phyloP scores from a whole-genome alignment of 805 yeast species.

The Candida palmyrensis region DNA sequence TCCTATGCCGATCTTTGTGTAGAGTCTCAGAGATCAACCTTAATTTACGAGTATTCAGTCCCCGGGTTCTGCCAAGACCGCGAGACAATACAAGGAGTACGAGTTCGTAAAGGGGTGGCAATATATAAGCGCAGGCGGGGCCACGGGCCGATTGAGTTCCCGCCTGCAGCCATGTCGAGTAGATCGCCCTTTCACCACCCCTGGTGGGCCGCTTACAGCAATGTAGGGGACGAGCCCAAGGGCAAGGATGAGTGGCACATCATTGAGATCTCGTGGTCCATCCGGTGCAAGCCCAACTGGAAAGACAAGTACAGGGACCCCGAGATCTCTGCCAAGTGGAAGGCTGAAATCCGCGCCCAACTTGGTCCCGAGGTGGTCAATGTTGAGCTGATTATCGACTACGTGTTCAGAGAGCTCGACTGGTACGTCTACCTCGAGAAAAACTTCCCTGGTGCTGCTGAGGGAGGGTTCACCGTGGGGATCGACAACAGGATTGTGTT shows the following conservation, averaged over 20 bases:
- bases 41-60: no score
- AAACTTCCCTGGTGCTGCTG: conserved; percentile 5
- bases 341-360: conserved; percentile 12
- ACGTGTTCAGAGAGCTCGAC: conserved; percentile 23
- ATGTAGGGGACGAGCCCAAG: conserved; percentile 9
- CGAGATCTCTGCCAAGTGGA: conserved; percentile 15
- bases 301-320: conserved; percentile 11
- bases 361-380: conserved; percentile 7
- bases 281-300: conserved; percentile 16
- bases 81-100: no score
- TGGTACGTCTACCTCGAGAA: conserved; percentile 18
- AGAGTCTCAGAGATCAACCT: no score
- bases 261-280: conserved; percentile 11
- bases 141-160: no score
- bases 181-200: conserved; percentile 5
- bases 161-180: no score
- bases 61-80: no score
- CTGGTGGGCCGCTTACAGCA: conserved; percentile 1
- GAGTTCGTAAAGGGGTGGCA: no score
- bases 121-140: no score
- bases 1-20: no score
- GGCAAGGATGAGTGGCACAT: conserved; percentile 14
- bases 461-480: conserved; percentile 11
- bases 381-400: conserved; percentile 17
- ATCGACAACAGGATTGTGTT: conserved; percentile 15